Evolutionary conservation across 805 yeast species (phyloP).

Genomic region (Candida yuanshanica): DNA sequence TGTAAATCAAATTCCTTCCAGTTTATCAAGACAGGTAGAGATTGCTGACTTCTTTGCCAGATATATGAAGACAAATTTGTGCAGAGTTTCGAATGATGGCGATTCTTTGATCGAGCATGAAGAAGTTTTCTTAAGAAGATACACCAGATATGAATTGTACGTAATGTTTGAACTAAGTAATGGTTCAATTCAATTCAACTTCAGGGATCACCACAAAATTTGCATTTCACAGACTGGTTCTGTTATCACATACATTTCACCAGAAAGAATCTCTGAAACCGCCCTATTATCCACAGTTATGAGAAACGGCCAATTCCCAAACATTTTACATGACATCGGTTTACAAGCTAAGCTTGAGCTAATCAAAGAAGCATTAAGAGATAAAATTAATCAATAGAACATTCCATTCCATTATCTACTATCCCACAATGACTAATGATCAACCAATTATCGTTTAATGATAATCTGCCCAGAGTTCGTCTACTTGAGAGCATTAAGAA

Average conservation of each 20-base stretch:
- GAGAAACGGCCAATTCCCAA: constrained; percentile 42
- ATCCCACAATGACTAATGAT: not conserved
- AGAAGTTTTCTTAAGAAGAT: constrained; percentile 74
- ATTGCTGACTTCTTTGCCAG: constrained; percentile 83
- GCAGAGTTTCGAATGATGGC: constrained; percentile 66
- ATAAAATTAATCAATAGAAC: constrained; percentile 13
- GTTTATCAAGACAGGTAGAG: constrained; percentile 65
- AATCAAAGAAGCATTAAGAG: constrained; percentile 63
- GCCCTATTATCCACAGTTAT: constrained; percentile 47
- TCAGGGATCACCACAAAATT: constrained; percentile 89
- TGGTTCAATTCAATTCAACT: constrained; percentile 90
- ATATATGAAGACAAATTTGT: constrained; percentile 88
- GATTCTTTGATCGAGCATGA: constrained; percentile 43
- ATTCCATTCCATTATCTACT: not conserved
- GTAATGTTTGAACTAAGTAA: constrained; percentile 92
- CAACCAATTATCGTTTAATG: not conserved
- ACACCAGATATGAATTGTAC: constrained; percentile 70
- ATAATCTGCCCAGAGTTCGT: no score
- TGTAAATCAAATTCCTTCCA: constrained; percentile 37
- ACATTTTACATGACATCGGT: constrained; percentile 38
- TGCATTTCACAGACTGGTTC: constrained; percentile 73
- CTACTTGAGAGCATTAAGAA: no score
- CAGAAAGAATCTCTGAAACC: constrained; percentile 65
- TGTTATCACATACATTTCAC: constrained; percentile 76
- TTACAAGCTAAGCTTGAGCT: constrained; percentile 41